Conservation (phyloP, 2,329 filamentous ascomycete species). For the Boeremia exigua region DNA sequence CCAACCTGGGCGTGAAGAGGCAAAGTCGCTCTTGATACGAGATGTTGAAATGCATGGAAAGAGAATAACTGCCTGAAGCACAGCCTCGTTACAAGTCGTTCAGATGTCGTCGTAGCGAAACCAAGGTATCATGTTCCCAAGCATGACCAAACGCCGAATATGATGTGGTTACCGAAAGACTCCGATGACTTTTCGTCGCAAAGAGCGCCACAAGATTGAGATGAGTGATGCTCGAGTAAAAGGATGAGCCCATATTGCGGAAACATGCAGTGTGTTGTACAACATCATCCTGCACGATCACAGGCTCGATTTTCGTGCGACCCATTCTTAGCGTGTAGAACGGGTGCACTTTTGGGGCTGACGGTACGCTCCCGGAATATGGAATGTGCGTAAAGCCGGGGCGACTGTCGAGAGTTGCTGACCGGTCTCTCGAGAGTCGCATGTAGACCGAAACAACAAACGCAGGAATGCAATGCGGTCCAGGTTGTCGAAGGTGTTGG, state of each 20-base stretch:
- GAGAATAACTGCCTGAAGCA: conserved; percentile 7
- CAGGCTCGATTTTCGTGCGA: conserved; percentile 1
- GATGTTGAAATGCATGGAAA: conserved; percentile 1
- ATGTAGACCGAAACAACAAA: conserved; percentile 16
- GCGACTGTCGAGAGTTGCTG: conserved; percentile 5
- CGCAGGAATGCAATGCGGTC: conserved; percentile 15
- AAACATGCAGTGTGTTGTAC: conserved; percentile 12
- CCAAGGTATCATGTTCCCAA: conserved; percentile 41
- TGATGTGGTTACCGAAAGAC: conserved; percentile 31
- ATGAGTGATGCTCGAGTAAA: neutral
- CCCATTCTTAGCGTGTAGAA: neutral
- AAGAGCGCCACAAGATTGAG: neutral
- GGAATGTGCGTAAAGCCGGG: conserved; percentile 12
- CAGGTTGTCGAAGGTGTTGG: conserved; percentile 11
- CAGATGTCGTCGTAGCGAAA: conserved; percentile 17
- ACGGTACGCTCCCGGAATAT: conserved; percentile 5
- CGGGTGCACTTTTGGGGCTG: neutral
- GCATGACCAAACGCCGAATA: conserved; percentile 37
- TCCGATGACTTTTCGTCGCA: conserved; percentile 32
- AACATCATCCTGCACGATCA: conserved; percentile 1
- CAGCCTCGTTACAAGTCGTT: conserved; percentile 14
- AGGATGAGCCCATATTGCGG: neutral
- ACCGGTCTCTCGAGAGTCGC: neutral
- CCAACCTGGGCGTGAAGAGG: conserved; percentile 5
- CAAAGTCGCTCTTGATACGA: neutral